Base-by-base conservation (phyloP, 768 basidiomycete species). In the Mycena galericulata region DNA sequence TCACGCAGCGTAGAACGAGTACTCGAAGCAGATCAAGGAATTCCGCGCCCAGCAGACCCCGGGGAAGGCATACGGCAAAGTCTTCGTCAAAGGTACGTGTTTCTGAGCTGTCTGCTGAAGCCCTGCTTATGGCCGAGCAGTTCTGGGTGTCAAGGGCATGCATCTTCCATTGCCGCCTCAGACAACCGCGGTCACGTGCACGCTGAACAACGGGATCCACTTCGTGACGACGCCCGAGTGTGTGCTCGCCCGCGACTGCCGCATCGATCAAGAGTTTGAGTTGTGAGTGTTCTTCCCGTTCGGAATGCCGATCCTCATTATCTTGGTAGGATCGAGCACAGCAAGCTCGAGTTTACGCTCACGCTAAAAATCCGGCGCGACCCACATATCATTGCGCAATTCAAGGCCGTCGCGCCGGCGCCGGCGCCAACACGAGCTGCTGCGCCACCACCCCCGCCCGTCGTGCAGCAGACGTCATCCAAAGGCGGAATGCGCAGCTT, bases 141-240 rank as follows among this genome's bases (percentile, higher is more conserved):
- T 98, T 26, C 77, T 94, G 36, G 90, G 91, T 38, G 85, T 96
- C 65, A 92, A 88, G 72, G 87, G 86, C 51, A 83, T 98, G 40
- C 84, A 87, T 61, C 81, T 98, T 34, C 96, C 97, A 1, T 72
- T 98, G 32, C 97, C 96, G 0, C 80, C 82, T n/a, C 85, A 94
- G 69, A 80, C 87, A 0, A 96, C 96, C 0, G 85, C 82, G 29
- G 82, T 98, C 65, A 92, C 91, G 12, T 95, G 95, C 77, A 95
- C 95, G 0, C 84, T 99, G 68, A 98, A 99, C 79, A 99, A 99
- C 74, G 97, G 96, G 10, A 97, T 98, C 55, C 96, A 98, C 78
- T 96, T 92, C 70, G 97, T 98, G 38, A 94, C 93, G 5, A 98
- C 95, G 10, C 95, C 93, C 1, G 92, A 94, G 74, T 88, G 85